These are phyloP conservation scores for Paratinospora sagittata DNA, from an alignment of 164 flowering plant genomes.

Conservation along the genomic window DNA sequence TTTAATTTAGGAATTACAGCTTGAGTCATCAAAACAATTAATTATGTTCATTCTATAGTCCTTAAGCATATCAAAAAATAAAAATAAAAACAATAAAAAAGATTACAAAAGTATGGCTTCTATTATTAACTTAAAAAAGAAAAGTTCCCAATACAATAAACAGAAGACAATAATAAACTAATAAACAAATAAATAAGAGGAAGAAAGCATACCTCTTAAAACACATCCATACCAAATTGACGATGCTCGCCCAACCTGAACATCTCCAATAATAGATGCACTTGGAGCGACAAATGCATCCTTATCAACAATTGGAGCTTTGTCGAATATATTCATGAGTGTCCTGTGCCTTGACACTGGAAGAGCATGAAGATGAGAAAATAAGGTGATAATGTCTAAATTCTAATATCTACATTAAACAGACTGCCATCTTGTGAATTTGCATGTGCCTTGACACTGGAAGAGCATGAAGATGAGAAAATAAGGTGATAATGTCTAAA, in stretches of 20 bases:
- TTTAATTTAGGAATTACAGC: background rate
- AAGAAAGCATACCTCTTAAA: conserved; percentile 61
- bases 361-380: conserved; percentile 8
- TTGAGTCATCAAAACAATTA: background rate
- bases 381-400: conserved; percentile 8
- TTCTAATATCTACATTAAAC: background rate
- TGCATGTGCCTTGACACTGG: conserved; percentile 87
- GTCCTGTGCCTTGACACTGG: conserved; percentile 88
- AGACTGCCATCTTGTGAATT: background rate
- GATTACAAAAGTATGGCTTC: background rate
- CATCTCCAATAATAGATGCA: conserved; percentile 86
- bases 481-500: conserved; percentile 8
- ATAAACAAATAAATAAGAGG: background rate
- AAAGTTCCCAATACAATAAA: background rate
- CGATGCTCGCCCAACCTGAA: conserved; percentile 67
- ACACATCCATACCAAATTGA: conserved; percentile 98
- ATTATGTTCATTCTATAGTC: background rate
- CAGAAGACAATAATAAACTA: too few relatives aligned
- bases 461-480: conserved; percentile 8
- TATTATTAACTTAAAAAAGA: background rate
- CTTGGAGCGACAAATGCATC: conserved; percentile 91
- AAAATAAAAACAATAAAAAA: background rate
- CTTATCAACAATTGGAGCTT: conserved; percentile 69
- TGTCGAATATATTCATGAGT: conserved; percentile 85
- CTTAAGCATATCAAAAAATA: background rate